phyloP scores from a whole-genome alignment of 139 green algal species.

The Chlamydomonas schloesseri region DNA sequence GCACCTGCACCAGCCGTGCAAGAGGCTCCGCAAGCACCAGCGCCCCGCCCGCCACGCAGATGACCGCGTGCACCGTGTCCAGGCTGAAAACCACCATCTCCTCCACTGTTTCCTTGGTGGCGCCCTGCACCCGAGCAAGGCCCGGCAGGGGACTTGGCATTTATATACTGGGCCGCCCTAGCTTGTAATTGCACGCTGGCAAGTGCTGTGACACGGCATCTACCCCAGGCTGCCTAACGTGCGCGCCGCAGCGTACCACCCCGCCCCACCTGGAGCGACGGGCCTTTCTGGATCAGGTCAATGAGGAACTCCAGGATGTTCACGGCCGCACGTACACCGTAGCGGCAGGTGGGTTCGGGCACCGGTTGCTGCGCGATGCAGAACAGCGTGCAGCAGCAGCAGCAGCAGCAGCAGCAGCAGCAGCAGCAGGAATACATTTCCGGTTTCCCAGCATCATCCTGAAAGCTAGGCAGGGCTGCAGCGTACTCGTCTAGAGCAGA shows the following conservation, averaged over 20 bases:
- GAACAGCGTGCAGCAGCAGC: too few species aligned
- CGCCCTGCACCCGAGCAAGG: conserved; percentile 29
- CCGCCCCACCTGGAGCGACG: conserved; percentile 8
- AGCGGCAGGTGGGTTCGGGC: conserved; percentile 30
- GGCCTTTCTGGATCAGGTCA: conserved; percentile 59
- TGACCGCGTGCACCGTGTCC: conserved; percentile 75
- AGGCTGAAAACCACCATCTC: conserved; percentile 81
- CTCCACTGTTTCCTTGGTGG: conserved; percentile 45
- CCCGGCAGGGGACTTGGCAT: too few species aligned
- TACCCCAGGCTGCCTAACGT: too few species aligned
- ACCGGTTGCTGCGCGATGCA: neutral
- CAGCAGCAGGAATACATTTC: too few species aligned
- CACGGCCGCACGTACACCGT: conserved; percentile 56
- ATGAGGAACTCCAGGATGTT: conserved; percentile 72
- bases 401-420: too few species aligned
- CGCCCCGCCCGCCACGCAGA: conserved; percentile 59
- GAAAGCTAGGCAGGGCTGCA: too few species aligned
- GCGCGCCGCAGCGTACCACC: too few species aligned
- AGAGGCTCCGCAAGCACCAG: conserved; percentile 36
- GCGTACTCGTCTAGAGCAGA: too few species aligned
- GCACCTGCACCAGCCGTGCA: conserved; percentile 44
- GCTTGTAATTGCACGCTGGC: too few species aligned
- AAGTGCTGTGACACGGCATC: too few species aligned
- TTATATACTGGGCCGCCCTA: conserved; percentile 46
- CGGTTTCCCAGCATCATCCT: too few species aligned